Base-by-base conservation (phyloP, 495 filamentous ascomycete genomes). In the Penicillium parvum region DNA sequence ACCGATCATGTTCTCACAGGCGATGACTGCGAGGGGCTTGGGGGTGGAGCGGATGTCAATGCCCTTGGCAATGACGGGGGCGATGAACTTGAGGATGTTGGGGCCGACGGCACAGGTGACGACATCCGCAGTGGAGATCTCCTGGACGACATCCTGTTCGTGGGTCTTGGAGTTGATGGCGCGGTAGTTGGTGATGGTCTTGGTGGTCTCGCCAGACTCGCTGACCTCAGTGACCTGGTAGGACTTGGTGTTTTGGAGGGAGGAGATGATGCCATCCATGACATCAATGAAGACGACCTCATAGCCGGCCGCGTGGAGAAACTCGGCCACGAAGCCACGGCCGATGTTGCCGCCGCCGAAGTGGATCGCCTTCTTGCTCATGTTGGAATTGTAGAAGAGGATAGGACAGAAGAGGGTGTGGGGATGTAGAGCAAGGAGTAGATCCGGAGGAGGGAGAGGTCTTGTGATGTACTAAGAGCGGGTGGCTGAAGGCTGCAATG, bases 91-190 rank as follows among this genome's bases (percentile, higher is more conserved):
- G 61, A 98, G 85, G 65, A 98, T 82, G 61, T 88, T 88, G 49
- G 92, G 92, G 44, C 94, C 94, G 46, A 98, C 92, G 32, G 92
- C 92, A 61, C 94, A 97, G 43, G 92, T 98, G 41, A 98, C 87
- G 17, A 95, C 66, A 42, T 94, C 86, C 28, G 92, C 92, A 22
- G 81, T 82, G 16, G 83, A 73, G 49, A 97, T 95, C 64, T 95
- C 91, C 37, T 86, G 63, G 46, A 95, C 68, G 32, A 95, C 80
- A 40, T 89, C 86, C 38, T 64, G 61, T 66, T 90, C 84, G 47
- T 96, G 68, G 44, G 81, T 82, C 70, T 85, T 86, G 65, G 86
- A 88, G 78, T 96, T 95, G 77, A 96, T 88, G 65, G 92, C 92
- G 32, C 89, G 85, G 73, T 91, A 95, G 68, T 94, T 90, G 65